phyloP scores from a whole-genome alignment of 148 eudicot genomes.

The Rhododendron molle region DNA sequence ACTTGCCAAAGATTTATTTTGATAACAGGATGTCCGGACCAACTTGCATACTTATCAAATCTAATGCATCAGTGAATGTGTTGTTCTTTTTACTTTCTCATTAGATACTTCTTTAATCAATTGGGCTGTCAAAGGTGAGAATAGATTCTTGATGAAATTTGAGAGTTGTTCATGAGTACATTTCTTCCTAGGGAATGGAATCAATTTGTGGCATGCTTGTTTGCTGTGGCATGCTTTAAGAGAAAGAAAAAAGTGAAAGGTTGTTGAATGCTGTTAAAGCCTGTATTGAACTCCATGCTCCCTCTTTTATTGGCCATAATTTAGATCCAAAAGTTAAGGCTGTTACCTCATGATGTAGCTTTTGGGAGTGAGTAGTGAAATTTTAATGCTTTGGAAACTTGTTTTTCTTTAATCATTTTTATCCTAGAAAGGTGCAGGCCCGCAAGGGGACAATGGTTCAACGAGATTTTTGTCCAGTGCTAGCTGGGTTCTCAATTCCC shows the following conservation, averaged over 20 bases:
- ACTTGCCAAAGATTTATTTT: background rate
- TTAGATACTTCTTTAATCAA: background rate
- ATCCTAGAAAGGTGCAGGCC: background rate
- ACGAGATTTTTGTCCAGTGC: background rate
- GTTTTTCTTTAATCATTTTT: background rate
- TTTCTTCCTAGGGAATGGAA: constrained; percentile 10
- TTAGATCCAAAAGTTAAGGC: constrained; percentile 12
- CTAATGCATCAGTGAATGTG: background rate
- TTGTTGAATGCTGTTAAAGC: constrained; percentile 16
- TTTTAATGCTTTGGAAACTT: background rate
- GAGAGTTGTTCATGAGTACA: background rate
- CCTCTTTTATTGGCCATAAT: background rate
- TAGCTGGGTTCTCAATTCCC: background rate
- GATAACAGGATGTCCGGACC: background rate
- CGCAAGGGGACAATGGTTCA: background rate
- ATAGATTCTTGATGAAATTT: background rate
- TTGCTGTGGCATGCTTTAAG: constrained; percentile 11
- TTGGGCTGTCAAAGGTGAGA: background rate
- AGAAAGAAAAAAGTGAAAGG: constrained; percentile 25
- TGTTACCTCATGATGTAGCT: constrained; percentile 6
- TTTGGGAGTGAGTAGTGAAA: background rate
- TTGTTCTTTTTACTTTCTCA: background rate
- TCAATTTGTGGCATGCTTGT: constrained; percentile 9
- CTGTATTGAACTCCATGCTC: background rate
- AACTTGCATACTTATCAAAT: background rate